Evolutionary conservation across 805 yeast species (phyloP).

Genomic region (Wickerhamia fluorescens): DNA sequence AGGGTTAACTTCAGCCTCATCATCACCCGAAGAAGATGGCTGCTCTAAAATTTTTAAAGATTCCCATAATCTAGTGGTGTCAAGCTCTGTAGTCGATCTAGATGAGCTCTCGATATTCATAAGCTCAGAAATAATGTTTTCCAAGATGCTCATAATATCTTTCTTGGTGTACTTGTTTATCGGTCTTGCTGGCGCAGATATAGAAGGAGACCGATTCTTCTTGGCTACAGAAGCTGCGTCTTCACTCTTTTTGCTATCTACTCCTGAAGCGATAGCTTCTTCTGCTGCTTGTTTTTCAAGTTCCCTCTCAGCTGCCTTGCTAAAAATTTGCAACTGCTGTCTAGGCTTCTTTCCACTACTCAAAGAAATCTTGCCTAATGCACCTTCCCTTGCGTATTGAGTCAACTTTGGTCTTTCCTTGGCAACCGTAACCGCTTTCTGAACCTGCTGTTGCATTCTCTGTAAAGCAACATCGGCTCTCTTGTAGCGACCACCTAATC

Average conservation of each 20-base stretch:
- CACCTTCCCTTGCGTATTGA: slow-evolving; percentile 71
- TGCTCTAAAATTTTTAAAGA: slow-evolving; percentile 67
- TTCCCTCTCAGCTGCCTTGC: slow-evolving; percentile 44
- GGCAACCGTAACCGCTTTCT: slow-evolving; percentile 92
- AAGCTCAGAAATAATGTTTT: slow-evolving; percentile 69
- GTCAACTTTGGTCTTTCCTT: slow-evolving; percentile 72
- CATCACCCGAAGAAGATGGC: slow-evolving; percentile 43
- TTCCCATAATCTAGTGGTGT: slow-evolving; percentile 57
- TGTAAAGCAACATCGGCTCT: slow-evolving; percentile 87
- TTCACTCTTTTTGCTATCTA: slow-evolving; percentile 7
- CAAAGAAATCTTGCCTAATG: slow-evolving; percentile 78
- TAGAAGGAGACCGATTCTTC: slow-evolving; percentile 23
- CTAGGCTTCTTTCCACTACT: slow-evolving; percentile 82
- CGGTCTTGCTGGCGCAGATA: slow-evolving; percentile 26
- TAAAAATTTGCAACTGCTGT: slow-evolving; percentile 65
- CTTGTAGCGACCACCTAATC: slow-evolving; percentile 77
- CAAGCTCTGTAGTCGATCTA: slow-evolving; percentile 27
- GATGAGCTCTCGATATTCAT: slow-evolving; percentile 68
- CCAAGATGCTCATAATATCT: slow-evolving; percentile 59
- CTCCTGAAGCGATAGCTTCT: slow-evolving; percentile 6
- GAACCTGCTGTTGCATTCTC: slow-evolving; percentile 97
- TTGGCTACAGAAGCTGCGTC: slow-evolving; percentile 12
- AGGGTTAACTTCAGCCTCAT: slow-evolving; percentile 53
- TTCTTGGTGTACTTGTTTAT: slow-evolving; percentile 30
- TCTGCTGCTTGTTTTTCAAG: slow-evolving; percentile 23